Base-by-base conservation (phyloP, 345 rosid species). In the Rhizophora mangle region DNA sequence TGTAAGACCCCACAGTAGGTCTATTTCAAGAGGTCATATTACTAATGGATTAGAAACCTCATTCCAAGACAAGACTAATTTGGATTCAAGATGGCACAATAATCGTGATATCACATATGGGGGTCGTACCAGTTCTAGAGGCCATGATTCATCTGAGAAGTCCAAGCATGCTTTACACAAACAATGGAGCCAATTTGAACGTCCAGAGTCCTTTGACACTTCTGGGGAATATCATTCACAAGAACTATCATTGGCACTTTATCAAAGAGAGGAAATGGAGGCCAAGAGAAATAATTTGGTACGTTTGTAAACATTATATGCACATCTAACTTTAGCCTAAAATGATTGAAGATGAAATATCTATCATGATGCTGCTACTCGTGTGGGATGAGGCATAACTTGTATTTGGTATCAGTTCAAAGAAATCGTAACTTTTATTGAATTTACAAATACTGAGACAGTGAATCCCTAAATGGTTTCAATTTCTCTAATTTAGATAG, bases 161-260 rank as follows among this genome's bases (percentile, higher is more conserved):
- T 68, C 79, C 69, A 92, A 87, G 79, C 81, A 67, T 75, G 73
- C 85, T 63, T 78, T 85, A 85, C 82, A 80, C 74, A 86, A 85
- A 70, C 85, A 87, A 63, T 87, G 97, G 96, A 81, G 86, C 72
- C 90, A 86, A 62, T 80, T 91, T 57, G 96, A 92, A 68, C 95
- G 81, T 69, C 96, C 87, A 63, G 92, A 92, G 82, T 90, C 96
- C 3, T 92, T 88, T 82, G 93, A 91, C 75, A 83, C 93, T 54
- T 89, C 93, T 51, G 93, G 88, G 51, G 97, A 82, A 71, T 95
- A 90, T 77, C 96, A 88, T 77, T 91, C 97, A 0, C 97, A 89
- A 76, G 96, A 94, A 74, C 80, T 91, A 57, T 89, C 96, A 20
- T 52, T 80, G 82, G 91, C 89, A 72, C 81, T 81, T 70, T 86